Evolutionary conservation across 75 land plant species (phyloP).

Genomic region (Sequoiadendron giganteum): DNA sequence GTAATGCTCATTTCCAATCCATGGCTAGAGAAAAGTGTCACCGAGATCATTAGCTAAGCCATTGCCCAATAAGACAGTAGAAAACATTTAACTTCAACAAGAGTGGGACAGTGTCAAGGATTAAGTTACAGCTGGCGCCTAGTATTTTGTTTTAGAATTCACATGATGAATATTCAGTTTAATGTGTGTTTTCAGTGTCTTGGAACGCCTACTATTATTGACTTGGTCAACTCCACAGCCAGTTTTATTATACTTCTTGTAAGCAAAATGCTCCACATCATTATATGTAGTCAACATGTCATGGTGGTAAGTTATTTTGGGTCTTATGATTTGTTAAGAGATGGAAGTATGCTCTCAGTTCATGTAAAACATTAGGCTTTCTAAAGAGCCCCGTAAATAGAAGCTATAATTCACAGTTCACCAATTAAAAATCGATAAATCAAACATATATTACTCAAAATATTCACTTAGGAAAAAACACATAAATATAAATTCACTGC

Average conservation of each 20-base stretch:
- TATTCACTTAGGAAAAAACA: too few relatives aligned
- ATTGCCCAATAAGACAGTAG: not conserved
- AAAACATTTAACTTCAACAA: not conserved
- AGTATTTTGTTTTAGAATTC: not conserved
- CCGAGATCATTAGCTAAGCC: not conserved
- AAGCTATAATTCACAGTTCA: too few relatives aligned
- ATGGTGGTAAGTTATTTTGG: not conserved
- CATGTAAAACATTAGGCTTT: not conserved
- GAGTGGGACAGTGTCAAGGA: not conserved
- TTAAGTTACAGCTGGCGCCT: not conserved
- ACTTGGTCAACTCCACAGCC: not conserved
- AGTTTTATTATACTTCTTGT: not conserved
- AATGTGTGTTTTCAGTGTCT: not conserved
- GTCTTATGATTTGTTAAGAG: not conserved
- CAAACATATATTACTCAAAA: too few relatives aligned
- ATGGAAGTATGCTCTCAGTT: not conserved
- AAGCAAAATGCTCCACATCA: not conserved
- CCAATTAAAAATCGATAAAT: too few relatives aligned
- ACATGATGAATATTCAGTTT: not conserved
- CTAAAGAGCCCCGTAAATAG: too few relatives aligned
- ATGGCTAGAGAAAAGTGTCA: not conserved
- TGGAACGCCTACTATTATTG: not conserved
- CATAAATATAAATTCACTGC: too few relatives aligned
- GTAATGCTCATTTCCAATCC: not conserved
- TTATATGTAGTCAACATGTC: not conserved